Evolutionary conservation across 441 rosid genomes (phyloP), one percentile per base, ranked within the genome.

Genomic region (Cnidoscolus chayamansa): DNA sequence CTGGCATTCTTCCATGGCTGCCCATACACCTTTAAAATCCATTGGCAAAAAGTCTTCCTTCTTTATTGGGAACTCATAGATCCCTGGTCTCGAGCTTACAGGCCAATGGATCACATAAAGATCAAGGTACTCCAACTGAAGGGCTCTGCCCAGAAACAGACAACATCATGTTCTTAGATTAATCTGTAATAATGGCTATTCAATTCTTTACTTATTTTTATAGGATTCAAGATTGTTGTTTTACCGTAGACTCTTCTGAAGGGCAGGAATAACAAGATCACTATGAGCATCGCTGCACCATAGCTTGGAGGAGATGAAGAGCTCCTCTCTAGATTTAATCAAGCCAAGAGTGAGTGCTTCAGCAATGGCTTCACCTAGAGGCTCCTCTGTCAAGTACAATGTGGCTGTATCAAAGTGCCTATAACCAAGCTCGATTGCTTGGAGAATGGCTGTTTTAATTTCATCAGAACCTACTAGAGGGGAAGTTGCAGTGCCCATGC

Each of bases 1-100:
- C 55, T 78, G 83, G 19, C 92, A 86, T 8, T 87, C 83, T 61
- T 88, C 91, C 94, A 91, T 89, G 9, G 86, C 93, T 15, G 78
- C 82, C 91, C 93, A 89, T 3, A 88, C 89, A 11, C 76, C 75
- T 58, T 70, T 70, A 35, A 76, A 83, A 70, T 91, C 86, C 85
- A 82, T 80, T 17, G 86, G 77, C 0, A 76, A 54, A 32, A 84
- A 75, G 50, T 84, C 81, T 56, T 81, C 86, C 49, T 80, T 80
- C 70, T 84, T 76, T 16, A 79, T 65, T 0, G 86, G 87, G 63
- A 82, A 78, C 69, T 83, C 84, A 35, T 49, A 71, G 40, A 54
- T 67, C 51, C 86, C 82, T 1, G 82, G 79, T 66, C 79, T 82
- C 2, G 88, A 56, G 60, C 90, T 87, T 51, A 84, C 80, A 10